These are phyloP conservation scores for Graphilbum ipis-grandicollis DNA, from an alignment of 2,329 filamentous ascomycete genomes.

Conservation along the genomic window DNA sequence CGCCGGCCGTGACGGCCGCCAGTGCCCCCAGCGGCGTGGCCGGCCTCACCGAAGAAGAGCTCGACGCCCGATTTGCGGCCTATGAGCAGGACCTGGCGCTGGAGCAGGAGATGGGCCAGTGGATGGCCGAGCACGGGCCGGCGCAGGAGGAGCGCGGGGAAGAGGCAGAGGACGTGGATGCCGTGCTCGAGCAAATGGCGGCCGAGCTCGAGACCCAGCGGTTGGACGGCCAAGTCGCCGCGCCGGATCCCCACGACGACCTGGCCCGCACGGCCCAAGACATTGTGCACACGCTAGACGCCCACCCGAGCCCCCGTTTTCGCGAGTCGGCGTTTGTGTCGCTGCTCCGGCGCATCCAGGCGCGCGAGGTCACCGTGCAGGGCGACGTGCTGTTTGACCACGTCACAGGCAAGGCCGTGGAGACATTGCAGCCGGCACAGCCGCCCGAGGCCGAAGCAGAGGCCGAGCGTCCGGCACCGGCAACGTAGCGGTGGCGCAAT, in stretches of 20 bases:
- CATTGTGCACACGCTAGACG: constrained; percentile 49
- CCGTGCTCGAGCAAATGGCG: constrained; percentile 11
- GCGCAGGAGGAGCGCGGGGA: constrained; percentile 4
- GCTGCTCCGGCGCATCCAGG: constrained; percentile 59
- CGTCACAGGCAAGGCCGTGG: constrained; percentile 11
- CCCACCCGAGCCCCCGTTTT: constrained; percentile 58
- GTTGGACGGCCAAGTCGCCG: background rate
- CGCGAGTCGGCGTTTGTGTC: constrained; percentile 59
- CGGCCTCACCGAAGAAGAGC: constrained; percentile 6
- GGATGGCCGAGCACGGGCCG: constrained; percentile 16
- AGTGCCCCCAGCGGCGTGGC: constrained; percentile 1
- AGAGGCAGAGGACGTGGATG: constrained; percentile 9
- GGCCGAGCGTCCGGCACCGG: too few relatives aligned
- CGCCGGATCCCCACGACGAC: constrained; percentile 43
- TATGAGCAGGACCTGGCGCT: constrained; percentile 9
- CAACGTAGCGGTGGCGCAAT: too few relatives aligned
- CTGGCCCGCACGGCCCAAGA: constrained; percentile 55
- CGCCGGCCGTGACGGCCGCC: background rate
- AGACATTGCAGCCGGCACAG: constrained; percentile 1
- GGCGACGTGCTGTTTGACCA: constrained; percentile 26
- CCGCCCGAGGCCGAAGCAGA: background rate
- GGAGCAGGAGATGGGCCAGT: constrained; percentile 13
- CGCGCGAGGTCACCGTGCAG: constrained; percentile 54
- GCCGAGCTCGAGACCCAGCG: constrained; percentile 6
- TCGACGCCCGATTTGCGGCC: constrained; percentile 9